phyloP scores from a whole-genome alignment of 306 rosid genomes.

The Lithocarpus polystachyus region DNA sequence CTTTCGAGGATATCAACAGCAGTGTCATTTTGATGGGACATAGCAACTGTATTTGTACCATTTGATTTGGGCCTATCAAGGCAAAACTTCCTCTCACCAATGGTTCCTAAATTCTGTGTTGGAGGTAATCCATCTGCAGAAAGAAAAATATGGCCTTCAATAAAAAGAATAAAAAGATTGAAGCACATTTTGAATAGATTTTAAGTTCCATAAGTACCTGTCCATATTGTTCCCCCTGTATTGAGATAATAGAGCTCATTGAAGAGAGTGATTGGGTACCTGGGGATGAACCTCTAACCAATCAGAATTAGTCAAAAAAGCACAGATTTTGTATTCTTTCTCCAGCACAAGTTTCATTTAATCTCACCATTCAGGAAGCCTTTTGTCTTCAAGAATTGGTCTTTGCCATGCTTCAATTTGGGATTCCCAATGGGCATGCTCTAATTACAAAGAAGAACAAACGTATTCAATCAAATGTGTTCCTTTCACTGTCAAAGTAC shows the following conservation, averaged over 20 bases:
- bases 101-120: conserved; percentile 43
- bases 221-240: conserved; percentile 92
- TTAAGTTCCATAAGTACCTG: conserved; percentile 52
- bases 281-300: conserved; percentile 34
- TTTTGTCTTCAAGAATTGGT: conserved; percentile 84
- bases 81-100: conserved; percentile 59
- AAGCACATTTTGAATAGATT: neutral
- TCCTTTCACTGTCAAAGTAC: neutral
- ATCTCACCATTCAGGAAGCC: conserved; percentile 90
- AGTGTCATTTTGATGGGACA: conserved; percentile 51
- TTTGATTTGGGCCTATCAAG: conserved; percentile 51
- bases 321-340: neutral
- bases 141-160: neutral
- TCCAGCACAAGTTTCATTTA: conserved; percentile 15
- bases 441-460: conserved; percentile 29
- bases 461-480: neutral
- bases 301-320: conserved; percentile 16
- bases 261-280: conserved; percentile 88
- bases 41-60: conserved; percentile 25
- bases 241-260: conserved; percentile 90
- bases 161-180: neutral
- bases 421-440: conserved; percentile 74
- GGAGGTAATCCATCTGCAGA: conserved; percentile 78
- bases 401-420: conserved; percentile 95
- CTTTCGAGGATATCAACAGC: conserved; percentile 76